Base-by-base conservation (phyloP, 2,329 filamentous ascomycete species). In the Ampelomyces quisqualis region DNA sequence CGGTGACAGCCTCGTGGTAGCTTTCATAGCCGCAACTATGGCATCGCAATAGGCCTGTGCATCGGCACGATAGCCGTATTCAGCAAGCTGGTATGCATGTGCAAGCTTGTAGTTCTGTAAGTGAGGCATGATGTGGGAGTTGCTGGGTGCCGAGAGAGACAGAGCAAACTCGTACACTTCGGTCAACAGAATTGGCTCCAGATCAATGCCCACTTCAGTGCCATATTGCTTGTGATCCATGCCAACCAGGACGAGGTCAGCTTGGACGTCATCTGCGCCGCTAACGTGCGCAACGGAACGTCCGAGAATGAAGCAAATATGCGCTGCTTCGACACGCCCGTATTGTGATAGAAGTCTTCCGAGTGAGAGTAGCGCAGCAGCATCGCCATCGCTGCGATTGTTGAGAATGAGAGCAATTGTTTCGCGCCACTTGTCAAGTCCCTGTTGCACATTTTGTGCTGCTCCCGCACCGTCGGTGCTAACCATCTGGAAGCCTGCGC, bases 111-210 rank as follows among this genome's bases (percentile, higher is more conserved):
- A 97, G 1, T 85, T 82, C 42, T 94, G 82, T 22, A 99, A 72
- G 67, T 98, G 90, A 9, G 91, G 88, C 43, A 87, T 79, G 27
- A 79, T 77, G 22, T 81, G 73, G 0, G 76, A 68, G 7, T 76
- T 69, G 7, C 45, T 43, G 19, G 53, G 74, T 15, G 78, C 78
- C 2, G 85, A 76, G 10, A 97, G 77, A 7, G 87, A 87, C 8
- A 88, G 74, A 0, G 88, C 90, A 65, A 89, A 97, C 65, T 99
- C 93, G 59, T 94, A 97, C 0, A 95, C 82, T 67, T 99, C 93
- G 28, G 89, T 97, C n/a, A 98, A 78, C 35, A 96, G 75, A n/a
- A 96, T 80, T 3, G 89, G 80, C 62, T 97, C 90, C 5, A 87
- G 78, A 57, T 97, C 90, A 50, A 85, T 82, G 38, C 84, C 83